Percentiles rank a stretch among this genome's conserved stretches.
Evolutionary conservation across 495 filamentous ascomycete species (phyloP).

Genomic region (Clavariopsis aquatica): DNA sequence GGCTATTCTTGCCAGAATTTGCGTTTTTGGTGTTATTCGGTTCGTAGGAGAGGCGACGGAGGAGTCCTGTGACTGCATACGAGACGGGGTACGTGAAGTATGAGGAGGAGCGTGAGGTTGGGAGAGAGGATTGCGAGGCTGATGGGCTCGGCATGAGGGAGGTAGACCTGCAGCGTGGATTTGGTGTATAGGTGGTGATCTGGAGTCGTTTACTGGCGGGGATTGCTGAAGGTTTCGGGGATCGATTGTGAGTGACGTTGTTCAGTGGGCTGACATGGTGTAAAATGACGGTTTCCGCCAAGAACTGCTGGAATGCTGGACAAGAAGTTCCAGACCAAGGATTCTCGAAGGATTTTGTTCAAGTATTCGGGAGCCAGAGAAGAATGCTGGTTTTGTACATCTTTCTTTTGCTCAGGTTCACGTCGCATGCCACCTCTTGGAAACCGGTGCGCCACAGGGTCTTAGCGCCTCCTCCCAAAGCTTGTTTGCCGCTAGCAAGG

Average conservation of each 20-base stretch:
- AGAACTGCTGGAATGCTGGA: background rate
- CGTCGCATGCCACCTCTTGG: slow-evolving; percentile 2
- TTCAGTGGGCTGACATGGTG: slow-evolving; percentile 11
- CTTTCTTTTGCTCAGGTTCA: slow-evolving; percentile 25
- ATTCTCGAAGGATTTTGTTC: too few relatives aligned
- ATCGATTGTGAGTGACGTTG: background rate
- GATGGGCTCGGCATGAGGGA: slow-evolving; percentile 32
- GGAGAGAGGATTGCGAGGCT: slow-evolving; percentile 27
- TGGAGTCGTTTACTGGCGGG: background rate
- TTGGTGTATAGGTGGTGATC: background rate
- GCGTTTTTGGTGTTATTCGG: slow-evolving; percentile 11
- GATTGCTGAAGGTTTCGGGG: background rate
- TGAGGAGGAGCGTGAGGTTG: slow-evolving; percentile 19
- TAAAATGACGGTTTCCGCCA: slow-evolving; percentile 1
- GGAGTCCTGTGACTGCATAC: slow-evolving; percentile 43
- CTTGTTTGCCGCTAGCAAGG: slow-evolving; percentile 24
- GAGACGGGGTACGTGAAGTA: slow-evolving; percentile 47
- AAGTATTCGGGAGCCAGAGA: too few relatives aligned
- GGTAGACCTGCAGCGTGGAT: background rate
- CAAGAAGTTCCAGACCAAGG: too few relatives aligned
- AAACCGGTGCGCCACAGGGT: slow-evolving; percentile 7
- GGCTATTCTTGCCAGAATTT: slow-evolving; percentile 19
- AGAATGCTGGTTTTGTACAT: too few relatives aligned
- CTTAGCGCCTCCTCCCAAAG: slow-evolving; percentile 30
- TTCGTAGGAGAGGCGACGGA: slow-evolving; percentile 45